These are phyloP conservation scores for Monosporascus sp. DNA, from an alignment of 2,329 filamentous ascomycete genomes.

Conservation along the genomic window DNA sequence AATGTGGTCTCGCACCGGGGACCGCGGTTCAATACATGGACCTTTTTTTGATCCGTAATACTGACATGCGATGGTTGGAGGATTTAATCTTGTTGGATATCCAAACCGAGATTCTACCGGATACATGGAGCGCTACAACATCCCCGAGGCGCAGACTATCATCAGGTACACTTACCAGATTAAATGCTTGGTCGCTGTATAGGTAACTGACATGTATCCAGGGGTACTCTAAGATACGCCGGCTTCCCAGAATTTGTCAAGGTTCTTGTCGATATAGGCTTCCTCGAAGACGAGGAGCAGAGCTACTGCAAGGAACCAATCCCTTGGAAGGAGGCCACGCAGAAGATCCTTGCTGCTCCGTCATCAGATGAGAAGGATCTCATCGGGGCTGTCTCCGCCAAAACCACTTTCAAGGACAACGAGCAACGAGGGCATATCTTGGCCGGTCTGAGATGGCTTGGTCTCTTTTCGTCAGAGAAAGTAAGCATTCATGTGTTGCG, in stretches of 20 bases:
- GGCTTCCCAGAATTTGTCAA: slow-evolving; percentile 91
- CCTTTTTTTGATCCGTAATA: not conserved
- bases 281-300: slow-evolving; percentile 68
- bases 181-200: not conserved
- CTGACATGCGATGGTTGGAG: not conserved
- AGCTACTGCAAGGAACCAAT: slow-evolving; percentile 62
- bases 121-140: slow-evolving; percentile 76
- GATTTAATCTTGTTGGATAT: slow-evolving; percentile 83
- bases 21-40: not conserved
- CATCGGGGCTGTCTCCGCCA: slow-evolving; percentile 65
- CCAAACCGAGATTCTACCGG: slow-evolving; percentile 85
- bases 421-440: slow-evolving; percentile 68
- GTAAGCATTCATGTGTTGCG: slow-evolving; percentile 22
- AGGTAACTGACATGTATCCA: slow-evolving; percentile 1
- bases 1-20: not conserved
- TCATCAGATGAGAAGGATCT: slow-evolving; percentile 66
- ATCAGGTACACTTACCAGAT: slow-evolving; percentile 42
- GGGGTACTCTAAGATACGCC: slow-evolving; percentile 75
- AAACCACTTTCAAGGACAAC: slow-evolving; percentile 64
- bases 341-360: slow-evolving; percentile 66
- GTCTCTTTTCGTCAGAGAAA: slow-evolving; percentile 18
- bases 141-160: slow-evolving; percentile 86
- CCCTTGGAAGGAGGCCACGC: slow-evolving; percentile 80
- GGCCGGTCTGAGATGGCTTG: slow-evolving; percentile 67
- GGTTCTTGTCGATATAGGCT: slow-evolving; percentile 82